These are phyloP conservation scores for Thalassiosira exigua DNA, from an alignment of 352 stramenopile genomes.

Conservation along the genomic window DNA sequence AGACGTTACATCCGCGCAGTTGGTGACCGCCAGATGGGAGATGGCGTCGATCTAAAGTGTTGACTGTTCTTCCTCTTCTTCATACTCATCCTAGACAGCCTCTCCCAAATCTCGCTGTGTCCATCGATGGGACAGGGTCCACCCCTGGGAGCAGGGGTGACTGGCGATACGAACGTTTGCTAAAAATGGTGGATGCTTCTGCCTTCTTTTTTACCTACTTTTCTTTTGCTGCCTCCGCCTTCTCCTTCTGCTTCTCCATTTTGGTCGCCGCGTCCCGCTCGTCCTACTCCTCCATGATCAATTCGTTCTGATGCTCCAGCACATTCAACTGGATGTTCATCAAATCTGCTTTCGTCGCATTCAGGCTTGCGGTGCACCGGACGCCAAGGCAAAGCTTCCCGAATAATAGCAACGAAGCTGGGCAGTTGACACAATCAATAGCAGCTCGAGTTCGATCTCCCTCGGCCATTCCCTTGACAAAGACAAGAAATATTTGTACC, in stretches of 20 bases:
- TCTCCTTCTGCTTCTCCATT: slow-evolving; percentile 83
- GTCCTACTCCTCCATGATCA: slow-evolving; percentile 84
- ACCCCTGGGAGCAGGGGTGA: neutral
- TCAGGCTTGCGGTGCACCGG: no score
- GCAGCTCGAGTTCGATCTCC: no score
- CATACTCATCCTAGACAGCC: slow-evolving; percentile 69
- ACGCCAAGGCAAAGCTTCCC: no score
- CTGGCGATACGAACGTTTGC: neutral
- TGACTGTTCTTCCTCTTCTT: slow-evolving; percentile 89
- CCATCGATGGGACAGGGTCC: neutral
- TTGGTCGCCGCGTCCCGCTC: slow-evolving; percentile 82
- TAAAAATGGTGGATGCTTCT: neutral
- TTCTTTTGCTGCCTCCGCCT: slow-evolving; percentile 34
- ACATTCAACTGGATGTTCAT: slow-evolving; percentile 88
- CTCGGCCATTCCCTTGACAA: no score
- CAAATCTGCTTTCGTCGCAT: slow-evolving; percentile 77
- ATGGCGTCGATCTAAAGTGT: slow-evolving; percentile 83
- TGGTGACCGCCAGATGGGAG: slow-evolving; percentile 74
- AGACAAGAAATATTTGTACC: no score
- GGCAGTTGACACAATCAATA: no score
- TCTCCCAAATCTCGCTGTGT: slow-evolving; percentile 8
- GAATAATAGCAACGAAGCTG: no score
- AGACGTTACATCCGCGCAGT: no score
- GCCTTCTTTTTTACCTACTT: slow-evolving; percentile 2
- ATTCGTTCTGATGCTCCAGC: slow-evolving; percentile 95